phyloP scores from a whole-genome alignment of 2,329 filamentous ascomycete species.

The Immersiporthe knoxdaviesiana region DNA sequence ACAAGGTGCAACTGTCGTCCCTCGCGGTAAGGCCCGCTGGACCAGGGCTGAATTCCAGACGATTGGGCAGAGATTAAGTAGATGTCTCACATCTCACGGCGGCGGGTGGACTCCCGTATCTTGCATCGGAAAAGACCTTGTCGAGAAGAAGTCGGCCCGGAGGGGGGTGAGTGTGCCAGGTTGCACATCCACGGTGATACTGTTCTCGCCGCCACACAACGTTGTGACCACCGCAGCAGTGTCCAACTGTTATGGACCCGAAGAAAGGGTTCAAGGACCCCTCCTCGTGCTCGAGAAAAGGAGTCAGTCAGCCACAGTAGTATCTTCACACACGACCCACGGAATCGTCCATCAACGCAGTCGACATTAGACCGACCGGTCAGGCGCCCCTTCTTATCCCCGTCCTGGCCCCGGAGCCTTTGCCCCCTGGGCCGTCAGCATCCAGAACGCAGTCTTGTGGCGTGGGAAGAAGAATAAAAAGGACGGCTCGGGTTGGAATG shows the following conservation, averaged over 20 bases:
- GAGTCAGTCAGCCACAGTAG: background rate
- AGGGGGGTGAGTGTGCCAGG: too few relatives aligned
- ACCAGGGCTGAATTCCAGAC: slow-evolving; percentile 1
- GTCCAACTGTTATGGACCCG: background rate
- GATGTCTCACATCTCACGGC: background rate
- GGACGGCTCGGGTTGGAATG: slow-evolving; percentile 1
- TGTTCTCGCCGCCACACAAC: background rate
- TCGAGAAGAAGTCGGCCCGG: background rate
- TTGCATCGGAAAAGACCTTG: background rate
- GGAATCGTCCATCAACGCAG: background rate
- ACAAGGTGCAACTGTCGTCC: background rate
- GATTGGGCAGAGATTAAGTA: slow-evolving; percentile 25
- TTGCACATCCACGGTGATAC: background rate
- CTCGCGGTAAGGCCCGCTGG: slow-evolving; percentile 19
- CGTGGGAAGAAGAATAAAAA: background rate
- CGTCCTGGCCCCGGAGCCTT: background rate
- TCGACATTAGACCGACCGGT: background rate
- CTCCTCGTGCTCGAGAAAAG: background rate
- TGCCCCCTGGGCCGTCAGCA: background rate
- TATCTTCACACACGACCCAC: background rate
- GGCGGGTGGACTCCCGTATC: background rate
- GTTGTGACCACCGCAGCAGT: background rate
- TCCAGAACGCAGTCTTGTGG: background rate
- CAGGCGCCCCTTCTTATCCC: background rate
- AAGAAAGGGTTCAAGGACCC: background rate